phyloP scores from a whole-genome alignment of 2,329 filamentous ascomycete genomes.

The Clonostachys chloroleuca region DNA sequence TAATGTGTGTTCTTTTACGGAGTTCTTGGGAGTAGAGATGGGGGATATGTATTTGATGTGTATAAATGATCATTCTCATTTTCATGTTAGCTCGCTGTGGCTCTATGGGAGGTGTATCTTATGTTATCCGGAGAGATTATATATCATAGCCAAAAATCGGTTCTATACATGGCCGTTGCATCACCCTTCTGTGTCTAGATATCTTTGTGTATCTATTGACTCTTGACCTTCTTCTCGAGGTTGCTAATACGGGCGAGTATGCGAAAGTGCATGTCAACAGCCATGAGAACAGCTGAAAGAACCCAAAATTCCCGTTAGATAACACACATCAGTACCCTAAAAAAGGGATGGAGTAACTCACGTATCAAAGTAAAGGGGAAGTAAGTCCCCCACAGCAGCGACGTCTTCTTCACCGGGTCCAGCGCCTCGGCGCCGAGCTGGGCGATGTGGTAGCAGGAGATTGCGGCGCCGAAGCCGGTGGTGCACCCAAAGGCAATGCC shows the following conservation, averaged over 20 bases:
- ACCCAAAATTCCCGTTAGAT: not conserved
- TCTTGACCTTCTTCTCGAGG: conserved; percentile 30
- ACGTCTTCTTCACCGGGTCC: conserved; percentile 34
- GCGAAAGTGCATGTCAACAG: conserved; percentile 50
- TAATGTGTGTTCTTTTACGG: not conserved
- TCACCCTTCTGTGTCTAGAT: not conserved
- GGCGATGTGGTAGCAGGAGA: conserved; percentile 45
- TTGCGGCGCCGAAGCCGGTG: conserved; percentile 43
- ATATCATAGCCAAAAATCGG: not conserved
- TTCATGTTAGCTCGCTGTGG: not conserved
- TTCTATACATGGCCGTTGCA: too few species aligned
- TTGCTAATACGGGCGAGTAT: conserved; percentile 36
- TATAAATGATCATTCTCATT: not conserved
- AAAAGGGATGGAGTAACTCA: conserved; percentile 26
- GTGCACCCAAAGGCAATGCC: conserved; percentile 46
- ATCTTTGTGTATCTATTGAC: conserved; percentile 17
- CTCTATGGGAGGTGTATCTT: not conserved
- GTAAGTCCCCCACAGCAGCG: conserved; percentile 43
- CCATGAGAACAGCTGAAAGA: conserved; percentile 42
- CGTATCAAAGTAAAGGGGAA: conserved; percentile 47
- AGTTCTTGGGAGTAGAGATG: not conserved
- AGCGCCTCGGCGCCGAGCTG: conserved; percentile 43
- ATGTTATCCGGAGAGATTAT: not conserved
- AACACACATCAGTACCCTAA: not conserved
- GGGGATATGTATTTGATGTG: not conserved